These are phyloP conservation scores for Mycena albidolilacea DNA, from an alignment of 768 basidiomycete genomes.

Conservation along the genomic window DNA sequence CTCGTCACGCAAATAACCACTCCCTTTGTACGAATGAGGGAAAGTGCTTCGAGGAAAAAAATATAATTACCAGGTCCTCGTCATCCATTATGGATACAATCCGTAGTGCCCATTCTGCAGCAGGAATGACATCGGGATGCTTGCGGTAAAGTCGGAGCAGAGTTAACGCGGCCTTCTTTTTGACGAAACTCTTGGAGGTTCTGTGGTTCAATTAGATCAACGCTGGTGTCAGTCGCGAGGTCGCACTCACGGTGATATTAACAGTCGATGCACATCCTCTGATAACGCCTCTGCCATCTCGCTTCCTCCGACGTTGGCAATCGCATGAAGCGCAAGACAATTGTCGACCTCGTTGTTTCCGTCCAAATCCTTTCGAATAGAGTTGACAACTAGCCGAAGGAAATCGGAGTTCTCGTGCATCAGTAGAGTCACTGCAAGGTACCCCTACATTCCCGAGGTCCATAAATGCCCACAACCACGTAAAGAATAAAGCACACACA, in stretches of 20 bases:
- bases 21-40: slow-evolving; percentile 66
- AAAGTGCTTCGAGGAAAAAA: slow-evolving; percentile 7
- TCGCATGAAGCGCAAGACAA: slow-evolving; percentile 96
- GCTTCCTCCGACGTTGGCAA: slow-evolving; percentile 97
- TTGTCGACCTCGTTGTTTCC: slow-evolving; percentile 96
- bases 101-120: slow-evolving; percentile 95
- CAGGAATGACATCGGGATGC: slow-evolving; percentile 94
- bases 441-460: slow-evolving; percentile 73
- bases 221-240: slow-evolving; percentile 3
- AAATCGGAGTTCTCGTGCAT: slow-evolving; percentile 99
- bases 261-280: slow-evolving; percentile 93
- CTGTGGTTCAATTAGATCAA: slow-evolving; percentile 58
- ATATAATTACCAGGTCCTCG: slow-evolving; percentile 76
- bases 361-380: slow-evolving; percentile 97
- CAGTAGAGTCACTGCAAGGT: slow-evolving; percentile 94
- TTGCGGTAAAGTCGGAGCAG: slow-evolving; percentile 94
- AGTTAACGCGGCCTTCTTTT: slow-evolving; percentile 98
- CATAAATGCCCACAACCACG: slow-evolving; percentile 12
- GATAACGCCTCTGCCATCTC: slow-evolving; percentile 98
- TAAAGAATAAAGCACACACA: slow-evolving; percentile 63
- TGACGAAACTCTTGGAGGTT: slow-evolving; percentile 95
- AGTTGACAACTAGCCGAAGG: slow-evolving; percentile 96
- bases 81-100: slow-evolving; percentile 98
- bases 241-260: slow-evolving; percentile 89
- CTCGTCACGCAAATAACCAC: slow-evolving; percentile 96